These are phyloP conservation scores for Candida loeiensis DNA, from an alignment of 805 yeast genomes.

Conservation along the genomic window DNA sequence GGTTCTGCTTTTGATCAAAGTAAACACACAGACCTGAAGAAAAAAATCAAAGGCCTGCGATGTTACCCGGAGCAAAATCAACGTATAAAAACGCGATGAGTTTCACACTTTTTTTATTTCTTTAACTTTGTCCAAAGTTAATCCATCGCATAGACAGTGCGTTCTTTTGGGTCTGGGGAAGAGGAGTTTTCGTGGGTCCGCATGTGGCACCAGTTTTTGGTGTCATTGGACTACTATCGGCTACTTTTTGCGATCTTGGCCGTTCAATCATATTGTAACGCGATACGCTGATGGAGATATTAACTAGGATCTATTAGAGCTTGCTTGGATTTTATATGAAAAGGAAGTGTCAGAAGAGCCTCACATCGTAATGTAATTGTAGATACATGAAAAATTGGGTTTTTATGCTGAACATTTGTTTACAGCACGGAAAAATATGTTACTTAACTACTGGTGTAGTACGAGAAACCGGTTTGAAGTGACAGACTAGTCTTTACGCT, in stretches of 20 bases:
- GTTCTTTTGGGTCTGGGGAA: constrained; percentile 27
- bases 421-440: no score
- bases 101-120: constrained; percentile 16
- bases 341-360: constrained; percentile 53
- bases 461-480: no score
- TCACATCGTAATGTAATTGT: constrained; percentile 31
- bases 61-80: constrained; percentile 13
- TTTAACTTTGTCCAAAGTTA: constrained; percentile 61
- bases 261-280: constrained; percentile 30
- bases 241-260: constrained; percentile 9
- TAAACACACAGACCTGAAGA: constrained; percentile 10
- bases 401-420: no score
- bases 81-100: constrained; percentile 8
- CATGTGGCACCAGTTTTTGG: constrained; percentile 32
- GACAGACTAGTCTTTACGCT: no score
- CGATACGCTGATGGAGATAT: constrained; percentile 49
- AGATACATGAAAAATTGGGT: no score
- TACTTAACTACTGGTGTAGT: no score
- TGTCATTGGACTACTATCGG: constrained; percentile 11
- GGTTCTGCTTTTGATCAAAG: constrained; percentile 1
- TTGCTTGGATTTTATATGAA: constrained; percentile 47
- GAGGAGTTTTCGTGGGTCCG: constrained; percentile 10
- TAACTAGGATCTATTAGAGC: constrained; percentile 43
- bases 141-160: constrained; percentile 74
- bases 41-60: constrained; percentile 1